Evolutionary conservation across 129 eudicot species (phyloP).

Genomic region (Tanacetum coccineum): DNA sequence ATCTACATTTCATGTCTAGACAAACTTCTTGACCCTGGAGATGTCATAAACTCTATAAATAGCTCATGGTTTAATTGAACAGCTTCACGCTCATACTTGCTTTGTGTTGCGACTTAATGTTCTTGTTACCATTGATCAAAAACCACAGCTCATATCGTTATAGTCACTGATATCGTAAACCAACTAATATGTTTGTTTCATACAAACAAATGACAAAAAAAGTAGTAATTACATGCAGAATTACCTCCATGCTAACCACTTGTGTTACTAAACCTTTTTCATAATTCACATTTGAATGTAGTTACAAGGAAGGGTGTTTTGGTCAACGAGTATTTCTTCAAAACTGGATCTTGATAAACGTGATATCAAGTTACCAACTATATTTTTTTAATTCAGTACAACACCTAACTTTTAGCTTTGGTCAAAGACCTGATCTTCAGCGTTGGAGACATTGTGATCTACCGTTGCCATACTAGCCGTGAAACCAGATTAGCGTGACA

Average conservation of each 20-base stretch:
- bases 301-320: background rate
- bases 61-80: constrained; percentile 11
- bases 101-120: background rate
- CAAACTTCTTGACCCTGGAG: constrained; percentile 6
- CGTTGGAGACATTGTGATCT: no score
- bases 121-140: background rate
- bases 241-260: background rate
- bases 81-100: background rate
- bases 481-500: no score
- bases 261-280: background rate
- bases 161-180: background rate
- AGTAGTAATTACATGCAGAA: no score
- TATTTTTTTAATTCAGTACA: no score
- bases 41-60: no score
- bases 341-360: no score
- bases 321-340: background rate
- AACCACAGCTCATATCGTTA: background rate
- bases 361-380: no score
- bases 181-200: background rate
- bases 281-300: background rate
- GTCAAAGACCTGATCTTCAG: no score
- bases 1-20: constrained; percentile 5
- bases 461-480: no score
- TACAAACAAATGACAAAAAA: background rate
- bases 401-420: no score